Evolutionary conservation across 23 red algal species (phyloP).

Genomic region (Cyanidioschyzon merolae): DNA sequence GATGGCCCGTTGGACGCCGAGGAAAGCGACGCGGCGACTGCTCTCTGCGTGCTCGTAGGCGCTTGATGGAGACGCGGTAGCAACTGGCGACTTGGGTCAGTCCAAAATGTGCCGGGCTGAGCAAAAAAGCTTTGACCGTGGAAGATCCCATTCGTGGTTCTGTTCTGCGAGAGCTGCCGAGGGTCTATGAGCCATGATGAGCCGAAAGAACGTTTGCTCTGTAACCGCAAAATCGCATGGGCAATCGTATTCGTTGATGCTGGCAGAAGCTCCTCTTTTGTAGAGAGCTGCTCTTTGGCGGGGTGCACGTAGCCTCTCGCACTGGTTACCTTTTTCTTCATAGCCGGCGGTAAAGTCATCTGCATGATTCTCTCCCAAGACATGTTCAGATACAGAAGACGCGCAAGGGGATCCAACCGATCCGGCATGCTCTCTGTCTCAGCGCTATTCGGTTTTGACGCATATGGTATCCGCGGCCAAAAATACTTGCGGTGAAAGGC

Average conservation of each 20-base stretch:
- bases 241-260: background rate
- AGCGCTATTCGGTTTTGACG: background rate
- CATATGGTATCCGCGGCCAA: background rate
- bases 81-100: background rate
- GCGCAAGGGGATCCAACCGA: background rate
- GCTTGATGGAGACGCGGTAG: background rate
- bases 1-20: background rate
- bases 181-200: background rate
- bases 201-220: background rate
- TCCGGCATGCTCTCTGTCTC: background rate
- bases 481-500: background rate
- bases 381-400: background rate
- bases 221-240: background rate
- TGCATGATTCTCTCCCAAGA: constrained; percentile 1
- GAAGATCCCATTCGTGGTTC: background rate
- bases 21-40: background rate
- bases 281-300: background rate
- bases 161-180: background rate
- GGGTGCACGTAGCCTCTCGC: background rate
- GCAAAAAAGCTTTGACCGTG: constrained; percentile 14
- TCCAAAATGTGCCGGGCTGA: constrained; percentile 7
- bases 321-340: background rate
- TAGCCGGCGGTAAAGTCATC: background rate
- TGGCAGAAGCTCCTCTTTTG: background rate
- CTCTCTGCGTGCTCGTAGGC: background rate